Conservation (phyloP, 371 early-diverging fungal genomes). For the Mucor circinelloides region DNA sequence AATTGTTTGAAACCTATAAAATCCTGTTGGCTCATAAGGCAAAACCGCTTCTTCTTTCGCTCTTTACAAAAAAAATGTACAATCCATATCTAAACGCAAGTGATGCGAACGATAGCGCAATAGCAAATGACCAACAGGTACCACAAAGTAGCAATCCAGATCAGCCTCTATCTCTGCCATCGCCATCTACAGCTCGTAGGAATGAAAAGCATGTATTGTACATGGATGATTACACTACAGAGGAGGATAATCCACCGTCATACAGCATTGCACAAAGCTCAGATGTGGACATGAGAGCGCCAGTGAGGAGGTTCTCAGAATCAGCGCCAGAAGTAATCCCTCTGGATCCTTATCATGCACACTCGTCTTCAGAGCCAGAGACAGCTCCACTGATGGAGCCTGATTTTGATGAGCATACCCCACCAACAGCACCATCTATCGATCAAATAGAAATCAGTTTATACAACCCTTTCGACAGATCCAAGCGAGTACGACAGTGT, state of each 20-base stretch:
- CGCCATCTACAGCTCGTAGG: background rate
- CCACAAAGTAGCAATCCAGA: background rate
- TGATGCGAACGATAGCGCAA: background rate
- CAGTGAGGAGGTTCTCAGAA: background rate
- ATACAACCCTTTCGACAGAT: background rate
- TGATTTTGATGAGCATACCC: background rate
- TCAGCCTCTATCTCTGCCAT: background rate
- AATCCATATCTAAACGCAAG: background rate
- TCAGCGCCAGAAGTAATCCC: background rate
- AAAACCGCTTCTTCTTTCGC: background rate
- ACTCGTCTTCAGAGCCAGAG: background rate
- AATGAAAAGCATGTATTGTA: background rate
- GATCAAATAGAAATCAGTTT: background rate
- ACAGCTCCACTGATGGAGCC: background rate
- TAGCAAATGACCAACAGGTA: background rate
- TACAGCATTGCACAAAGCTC: background rate
- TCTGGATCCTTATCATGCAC: background rate
- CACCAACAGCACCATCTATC: background rate
- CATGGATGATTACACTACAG: background rate
- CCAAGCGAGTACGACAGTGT: background rate
- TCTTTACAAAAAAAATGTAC: background rate
- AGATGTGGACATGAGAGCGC: background rate
- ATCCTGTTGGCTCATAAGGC: background rate
- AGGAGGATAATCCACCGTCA: background rate
- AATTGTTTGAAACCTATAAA: background rate